phyloP scores from a whole-genome alignment of 768 basidiomycete species.

The Galerina marginata region DNA sequence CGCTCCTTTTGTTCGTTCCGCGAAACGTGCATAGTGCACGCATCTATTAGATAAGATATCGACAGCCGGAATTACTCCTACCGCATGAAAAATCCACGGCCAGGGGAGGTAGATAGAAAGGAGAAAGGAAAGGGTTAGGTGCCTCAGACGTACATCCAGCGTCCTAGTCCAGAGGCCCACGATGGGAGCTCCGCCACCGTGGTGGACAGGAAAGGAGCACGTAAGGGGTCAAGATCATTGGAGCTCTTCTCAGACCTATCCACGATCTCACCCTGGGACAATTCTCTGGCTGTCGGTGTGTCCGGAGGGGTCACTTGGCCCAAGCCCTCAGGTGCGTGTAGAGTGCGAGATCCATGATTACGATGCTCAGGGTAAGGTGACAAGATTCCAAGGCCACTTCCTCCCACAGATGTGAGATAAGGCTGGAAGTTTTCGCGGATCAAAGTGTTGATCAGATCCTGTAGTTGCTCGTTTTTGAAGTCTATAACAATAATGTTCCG shows the following conservation, averaged over 20 bases:
- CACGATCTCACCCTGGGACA: slow-evolving; percentile 22
- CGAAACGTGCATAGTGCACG: neutral
- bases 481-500: slow-evolving; percentile 51
- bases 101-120: neutral
- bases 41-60: slow-evolving; percentile 19
- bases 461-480: slow-evolving; percentile 64
- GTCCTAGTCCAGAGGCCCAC: slow-evolving; percentile 60
- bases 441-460: slow-evolving; percentile 64
- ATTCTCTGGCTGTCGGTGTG: slow-evolving; percentile 43
- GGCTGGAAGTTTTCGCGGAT: slow-evolving; percentile 71
- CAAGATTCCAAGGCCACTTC: slow-evolving; percentile 88
- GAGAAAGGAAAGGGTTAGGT: slow-evolving; percentile 23
- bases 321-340: slow-evolving; percentile 22
- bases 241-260: slow-evolving; percentile 27
- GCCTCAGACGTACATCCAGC: slow-evolving; percentile 65
- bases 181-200: slow-evolving; percentile 46
- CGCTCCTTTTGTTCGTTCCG: slow-evolving; percentile 16
- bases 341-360: slow-evolving; percentile 34
- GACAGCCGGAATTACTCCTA: slow-evolving; percentile 12
- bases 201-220: slow-evolving; percentile 49
- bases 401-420: slow-evolving; percentile 93
- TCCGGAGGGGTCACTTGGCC: slow-evolving; percentile 57
- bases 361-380: slow-evolving; percentile 59
- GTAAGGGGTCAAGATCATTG: slow-evolving; percentile 36
- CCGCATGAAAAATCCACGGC: slow-evolving; percentile 14